Evolutionary conservation across 371 early-diverging fungal species (phyloP), one percentile per base, ranked within the genome.

Genomic region (Mucor plumbeus): DNA sequence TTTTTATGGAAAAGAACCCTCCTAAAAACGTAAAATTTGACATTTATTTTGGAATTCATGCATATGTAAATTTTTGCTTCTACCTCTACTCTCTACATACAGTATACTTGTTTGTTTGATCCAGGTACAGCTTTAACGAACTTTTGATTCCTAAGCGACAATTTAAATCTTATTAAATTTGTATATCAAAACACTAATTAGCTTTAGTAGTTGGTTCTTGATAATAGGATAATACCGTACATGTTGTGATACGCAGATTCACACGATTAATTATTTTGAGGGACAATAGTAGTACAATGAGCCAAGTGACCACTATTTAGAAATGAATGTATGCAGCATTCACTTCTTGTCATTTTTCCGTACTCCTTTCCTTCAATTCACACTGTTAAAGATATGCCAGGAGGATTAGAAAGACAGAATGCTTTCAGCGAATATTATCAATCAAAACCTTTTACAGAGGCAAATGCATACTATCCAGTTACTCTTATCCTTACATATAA

Each of bases 381-480:
- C 11, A 53, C 53, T 26, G 3, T 26, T 26, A 53, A 26, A 7
- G 14, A 53, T 14, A 53, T 53, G 53, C 53, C 53, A 53, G 53
- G 53, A 53, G 53, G 53, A 21, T 53, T 53, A 31, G 53, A 63
- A 58, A 44, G 63, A 63, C 62, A 68, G 41, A 63, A 63, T 17
- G 68, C 68, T 14, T 63, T 68, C 43, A 17, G 31, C 10, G 47
- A 40, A 26, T 59, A 63, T 15, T 31, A 17, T 17, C 21, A 14
- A 56, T 36, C 56, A 4, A 56, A 40, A 8, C 59, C 53, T n/a
- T 63, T 68, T 40, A 56, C 6, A 41, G 47, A 60, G 8, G 67
- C 44, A 60, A 44, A 14, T 35, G 5, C 10, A 60, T 62, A 5
- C 4, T 10, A 21, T 19, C 13, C 9, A 38, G 33, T 6, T 5